Evolutionary conservation across 1,284 basidiomycete genomes (phyloP).

Genomic region (Moesziomyces sp.): DNA sequence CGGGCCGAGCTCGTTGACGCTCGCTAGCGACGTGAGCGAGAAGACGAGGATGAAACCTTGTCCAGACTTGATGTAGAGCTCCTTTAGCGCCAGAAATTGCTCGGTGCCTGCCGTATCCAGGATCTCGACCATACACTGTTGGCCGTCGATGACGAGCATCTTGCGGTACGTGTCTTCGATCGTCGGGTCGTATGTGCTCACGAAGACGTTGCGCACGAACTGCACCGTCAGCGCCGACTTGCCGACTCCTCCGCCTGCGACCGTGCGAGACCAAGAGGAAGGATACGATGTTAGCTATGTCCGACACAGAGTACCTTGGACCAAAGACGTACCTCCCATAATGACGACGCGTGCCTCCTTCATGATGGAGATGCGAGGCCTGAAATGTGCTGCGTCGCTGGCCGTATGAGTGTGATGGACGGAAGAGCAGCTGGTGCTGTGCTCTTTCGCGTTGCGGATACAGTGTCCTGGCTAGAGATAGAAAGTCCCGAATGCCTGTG

Average conservation of each 20-base stretch:
- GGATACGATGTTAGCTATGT: too few relatives aligned
- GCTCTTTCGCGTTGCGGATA: too few relatives aligned
- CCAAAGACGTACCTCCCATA: constrained; percentile 53
- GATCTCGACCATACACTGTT: constrained; percentile 60
- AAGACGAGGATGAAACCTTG: constrained; percentile 63
- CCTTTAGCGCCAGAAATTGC: constrained; percentile 63
- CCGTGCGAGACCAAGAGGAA: background rate
- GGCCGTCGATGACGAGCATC: constrained; percentile 55
- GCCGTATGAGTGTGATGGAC: background rate
- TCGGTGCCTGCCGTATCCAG: constrained; percentile 64
- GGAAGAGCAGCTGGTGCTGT: background rate
- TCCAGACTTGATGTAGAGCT: constrained; percentile 61
- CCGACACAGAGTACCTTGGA: background rate
- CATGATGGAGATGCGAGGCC: constrained; percentile 27
- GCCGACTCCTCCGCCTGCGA: constrained; percentile 59
- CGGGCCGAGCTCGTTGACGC: constrained; percentile 61
- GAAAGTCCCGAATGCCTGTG: too few relatives aligned
- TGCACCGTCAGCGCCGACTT: constrained; percentile 62
- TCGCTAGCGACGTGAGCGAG: constrained; percentile 57
- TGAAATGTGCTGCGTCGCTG: background rate
- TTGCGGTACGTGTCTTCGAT: constrained; percentile 65
- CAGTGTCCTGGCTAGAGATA: too few relatives aligned
- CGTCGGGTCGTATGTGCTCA: constrained; percentile 63
- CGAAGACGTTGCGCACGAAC: constrained; percentile 61
- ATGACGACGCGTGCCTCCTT: constrained; percentile 57